Conservation (phyloP, 192 early-diverging fungal genomes). For the Cladochytrium replicatum region DNA sequence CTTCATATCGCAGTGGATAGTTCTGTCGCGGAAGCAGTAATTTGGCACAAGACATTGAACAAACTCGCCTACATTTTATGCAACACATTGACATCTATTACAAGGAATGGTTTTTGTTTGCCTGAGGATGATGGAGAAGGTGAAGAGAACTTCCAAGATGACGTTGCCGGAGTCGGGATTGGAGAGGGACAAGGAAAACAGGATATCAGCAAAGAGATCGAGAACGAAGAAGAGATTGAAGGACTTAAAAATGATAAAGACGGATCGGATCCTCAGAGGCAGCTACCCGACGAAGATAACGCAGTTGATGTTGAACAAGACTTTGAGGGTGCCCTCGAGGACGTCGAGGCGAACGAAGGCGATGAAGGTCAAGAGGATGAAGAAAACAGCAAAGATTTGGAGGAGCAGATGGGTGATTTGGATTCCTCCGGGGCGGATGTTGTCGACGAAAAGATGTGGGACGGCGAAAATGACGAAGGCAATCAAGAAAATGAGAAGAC, state of each 20-base stretch:
- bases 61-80: constrained; percentile 64
- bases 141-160: constrained; percentile 44
- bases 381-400: constrained; percentile 62
- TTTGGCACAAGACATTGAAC: constrained; percentile 61
- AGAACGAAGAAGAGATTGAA: constrained; percentile 91
- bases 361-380: constrained; percentile 63
- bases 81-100: constrained; percentile 58
- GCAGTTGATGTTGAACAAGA: constrained; percentile 96
- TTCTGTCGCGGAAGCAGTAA: constrained; percentile 18
- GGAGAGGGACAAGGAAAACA: constrained; percentile 91
- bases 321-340: constrained; percentile 85
- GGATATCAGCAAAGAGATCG: constrained; percentile 96
- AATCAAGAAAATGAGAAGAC: constrained; percentile 50
- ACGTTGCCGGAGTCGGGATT: constrained; percentile 60
- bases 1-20: too few species aligned
- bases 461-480: constrained; percentile 64
- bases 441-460: constrained; percentile 97
- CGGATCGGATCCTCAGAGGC: constrained; percentile 45
- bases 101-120: constrained; percentile 81
- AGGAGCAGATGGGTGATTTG: constrained; percentile 88
- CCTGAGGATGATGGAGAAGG: constrained; percentile 55
- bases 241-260: constrained; percentile 68
- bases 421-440: constrained; percentile 77
- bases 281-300: constrained; percentile 69
- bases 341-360: constrained; percentile 60